phyloP scores from a whole-genome alignment of 257 asterid genomes.

The Solanum pennellii region DNA sequence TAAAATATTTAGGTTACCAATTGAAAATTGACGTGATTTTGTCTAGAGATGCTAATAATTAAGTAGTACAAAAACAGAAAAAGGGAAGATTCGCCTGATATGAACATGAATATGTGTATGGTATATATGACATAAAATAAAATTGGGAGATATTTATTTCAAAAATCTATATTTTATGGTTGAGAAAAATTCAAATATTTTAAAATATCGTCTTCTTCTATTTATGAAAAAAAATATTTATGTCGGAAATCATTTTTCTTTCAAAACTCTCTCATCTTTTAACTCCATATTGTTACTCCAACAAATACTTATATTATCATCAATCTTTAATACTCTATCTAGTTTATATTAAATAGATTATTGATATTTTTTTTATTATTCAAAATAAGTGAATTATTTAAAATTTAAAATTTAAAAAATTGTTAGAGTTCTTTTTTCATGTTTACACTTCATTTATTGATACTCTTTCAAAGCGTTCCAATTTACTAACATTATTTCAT shows the following conservation, averaged over 20 bases:
- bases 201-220: too few relatives aligned
- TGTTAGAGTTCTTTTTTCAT: too few relatives aligned
- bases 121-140: too few relatives aligned
- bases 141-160: too few relatives aligned
- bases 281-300: neutral
- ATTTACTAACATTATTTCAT: neutral
- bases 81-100: neutral
- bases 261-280: neutral
- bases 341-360: too few relatives aligned
- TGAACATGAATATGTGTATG: neutral
- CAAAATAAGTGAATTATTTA: too few relatives aligned
- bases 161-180: too few relatives aligned
- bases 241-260: too few relatives aligned
- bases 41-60: neutral
- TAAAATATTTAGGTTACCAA: neutral
- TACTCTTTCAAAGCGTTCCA: neutral
- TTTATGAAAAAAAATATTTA: too few relatives aligned
- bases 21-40: neutral
- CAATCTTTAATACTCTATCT: neutral
- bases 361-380: too few relatives aligned
- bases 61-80: neutral
- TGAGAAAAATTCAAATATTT: neutral
- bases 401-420: too few relatives aligned
- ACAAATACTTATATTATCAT: neutral
- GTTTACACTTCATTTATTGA: neutral